Evolutionary conservation across 805 yeast species (phyloP).

Genomic region (Ogataea chonburiensis): DNA sequence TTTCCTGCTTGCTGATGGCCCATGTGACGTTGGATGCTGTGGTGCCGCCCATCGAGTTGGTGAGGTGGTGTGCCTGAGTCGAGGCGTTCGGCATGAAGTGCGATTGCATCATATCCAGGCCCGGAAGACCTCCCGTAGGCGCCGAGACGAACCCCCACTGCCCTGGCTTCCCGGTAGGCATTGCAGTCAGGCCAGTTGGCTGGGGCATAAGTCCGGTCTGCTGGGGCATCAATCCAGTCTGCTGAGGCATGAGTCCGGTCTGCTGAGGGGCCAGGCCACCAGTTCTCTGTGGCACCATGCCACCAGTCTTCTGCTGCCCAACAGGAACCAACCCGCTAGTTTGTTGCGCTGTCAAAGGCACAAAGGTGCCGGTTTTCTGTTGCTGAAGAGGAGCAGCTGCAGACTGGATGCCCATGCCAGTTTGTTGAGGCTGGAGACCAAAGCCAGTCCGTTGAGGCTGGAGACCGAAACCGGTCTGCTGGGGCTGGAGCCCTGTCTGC

Average conservation of each 20-base stretch:
- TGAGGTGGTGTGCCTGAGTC: conserved; percentile 29
- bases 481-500: conserved; percentile 46
- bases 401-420: conserved; percentile 1
- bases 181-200: conserved; percentile 48
- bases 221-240: conserved; percentile 29
- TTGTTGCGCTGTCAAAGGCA: conserved; percentile 41
- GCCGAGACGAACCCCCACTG: conserved; percentile 76
- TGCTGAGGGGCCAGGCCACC: conserved; percentile 17
- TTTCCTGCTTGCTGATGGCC: conserved; percentile 88
- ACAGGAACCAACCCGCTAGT: conserved; percentile 31
- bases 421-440: conserved; percentile 6
- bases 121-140: conserved; percentile 71
- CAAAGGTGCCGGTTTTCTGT: conserved; percentile 68
- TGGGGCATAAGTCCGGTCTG: conserved; percentile 39
- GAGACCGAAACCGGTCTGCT: conserved; percentile 53
- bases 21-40: conserved; percentile 58
- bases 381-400: conserved; percentile 42
- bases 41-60: conserved; percentile 32
- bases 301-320: conserved; percentile 24
- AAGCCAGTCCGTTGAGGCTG: conserved; percentile 13
- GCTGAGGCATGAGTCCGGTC: conserved; percentile 36
- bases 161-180: conserved; percentile 66
- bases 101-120: conserved; percentile 61
- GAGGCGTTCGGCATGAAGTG: conserved; percentile 60
- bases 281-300: conserved; percentile 13